Evolutionary conservation across 2,329 filamentous ascomycete species (phyloP).

Genomic region (Colletotrichum truncatum): DNA sequence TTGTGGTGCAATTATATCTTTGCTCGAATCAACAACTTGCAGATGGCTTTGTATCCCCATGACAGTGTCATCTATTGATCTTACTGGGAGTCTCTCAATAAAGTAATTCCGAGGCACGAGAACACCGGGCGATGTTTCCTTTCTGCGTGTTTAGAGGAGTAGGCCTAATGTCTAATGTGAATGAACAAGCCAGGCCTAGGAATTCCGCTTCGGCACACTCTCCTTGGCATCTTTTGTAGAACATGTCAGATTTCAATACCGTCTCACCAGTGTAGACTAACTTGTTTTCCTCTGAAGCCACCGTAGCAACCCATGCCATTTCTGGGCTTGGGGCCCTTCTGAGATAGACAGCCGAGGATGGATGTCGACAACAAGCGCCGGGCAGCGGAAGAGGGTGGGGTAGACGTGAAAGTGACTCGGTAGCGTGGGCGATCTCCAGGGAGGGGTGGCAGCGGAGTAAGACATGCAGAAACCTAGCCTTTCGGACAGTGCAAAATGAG

Average conservation of each 20-base stretch:
- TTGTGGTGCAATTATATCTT: conserved; percentile 11
- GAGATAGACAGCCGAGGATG: conserved; percentile 6
- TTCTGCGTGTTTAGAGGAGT: background rate
- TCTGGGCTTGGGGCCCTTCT: background rate
- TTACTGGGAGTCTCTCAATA: conserved; percentile 19
- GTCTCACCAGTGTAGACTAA: too few species aligned
- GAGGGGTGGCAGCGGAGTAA: conserved; percentile 35
- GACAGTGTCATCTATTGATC: conserved; percentile 12
- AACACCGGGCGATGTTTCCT: background rate
- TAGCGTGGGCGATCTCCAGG: conserved; percentile 31
- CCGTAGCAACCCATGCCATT: conserved; percentile 1
- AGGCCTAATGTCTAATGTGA: background rate
- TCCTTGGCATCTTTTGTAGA: background rate
- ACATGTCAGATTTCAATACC: background rate
- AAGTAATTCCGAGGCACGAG: background rate
- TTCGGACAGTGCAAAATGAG: conserved; percentile 45
- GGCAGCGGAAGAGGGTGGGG: conserved; percentile 25
- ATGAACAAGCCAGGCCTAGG: conserved; percentile 7
- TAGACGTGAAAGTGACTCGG: conserved; percentile 32
- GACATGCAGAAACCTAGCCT: conserved; percentile 45
- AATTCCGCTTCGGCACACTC: background rate
- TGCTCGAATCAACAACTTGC: background rate
- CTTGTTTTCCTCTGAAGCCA: too few species aligned
- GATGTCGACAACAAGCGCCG: conserved; percentile 29
- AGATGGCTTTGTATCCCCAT: background rate